Conservation (phyloP, 164 flowering plant species). For the Vitis cinerea region DNA sequence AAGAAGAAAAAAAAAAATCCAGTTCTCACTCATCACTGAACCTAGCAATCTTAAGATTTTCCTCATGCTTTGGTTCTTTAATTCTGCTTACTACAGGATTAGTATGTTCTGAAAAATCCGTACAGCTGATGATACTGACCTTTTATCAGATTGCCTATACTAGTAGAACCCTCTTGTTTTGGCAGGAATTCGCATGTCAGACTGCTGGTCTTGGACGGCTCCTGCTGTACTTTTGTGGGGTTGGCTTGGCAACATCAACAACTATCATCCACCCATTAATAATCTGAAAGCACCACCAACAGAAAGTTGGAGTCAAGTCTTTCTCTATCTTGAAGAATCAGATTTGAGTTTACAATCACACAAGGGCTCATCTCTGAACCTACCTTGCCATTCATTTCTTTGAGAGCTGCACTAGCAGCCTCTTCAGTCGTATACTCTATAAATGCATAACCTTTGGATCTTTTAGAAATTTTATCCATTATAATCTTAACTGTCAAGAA, state of each 20-base stretch:
- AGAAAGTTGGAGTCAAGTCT: background rate
- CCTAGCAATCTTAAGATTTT: no score
- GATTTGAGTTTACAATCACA: background rate
- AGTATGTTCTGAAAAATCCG: no score
- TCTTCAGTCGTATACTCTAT: conserved; percentile 86
- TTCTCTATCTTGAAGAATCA: background rate
- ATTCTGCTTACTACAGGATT: no score
- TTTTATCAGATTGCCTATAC: no score
- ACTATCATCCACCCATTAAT: conserved; percentile 98
- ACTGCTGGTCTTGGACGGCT: conserved; percentile 29
- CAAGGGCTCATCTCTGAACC: background rate
- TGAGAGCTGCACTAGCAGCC: conserved; percentile 85
- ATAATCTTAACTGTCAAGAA: conserved; percentile 67
- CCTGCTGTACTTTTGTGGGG: conserved; percentile 54
- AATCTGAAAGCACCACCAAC: conserved; percentile 51
- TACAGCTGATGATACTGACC: no score
- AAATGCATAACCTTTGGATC: conserved; percentile 95
- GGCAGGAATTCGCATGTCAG: background rate
- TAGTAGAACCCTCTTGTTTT: no score
- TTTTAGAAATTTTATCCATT: conserved; percentile 96
- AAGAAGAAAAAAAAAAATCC: no score
- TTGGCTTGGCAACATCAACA: conserved; percentile 85
- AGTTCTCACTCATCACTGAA: no score
- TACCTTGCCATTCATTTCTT: conserved; percentile 96
- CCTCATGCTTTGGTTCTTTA: no score